These are phyloP conservation scores for Xylariomycetidae sp. DNA, from an alignment of 2,329 filamentous ascomycete genomes.

Conservation along the genomic window DNA sequence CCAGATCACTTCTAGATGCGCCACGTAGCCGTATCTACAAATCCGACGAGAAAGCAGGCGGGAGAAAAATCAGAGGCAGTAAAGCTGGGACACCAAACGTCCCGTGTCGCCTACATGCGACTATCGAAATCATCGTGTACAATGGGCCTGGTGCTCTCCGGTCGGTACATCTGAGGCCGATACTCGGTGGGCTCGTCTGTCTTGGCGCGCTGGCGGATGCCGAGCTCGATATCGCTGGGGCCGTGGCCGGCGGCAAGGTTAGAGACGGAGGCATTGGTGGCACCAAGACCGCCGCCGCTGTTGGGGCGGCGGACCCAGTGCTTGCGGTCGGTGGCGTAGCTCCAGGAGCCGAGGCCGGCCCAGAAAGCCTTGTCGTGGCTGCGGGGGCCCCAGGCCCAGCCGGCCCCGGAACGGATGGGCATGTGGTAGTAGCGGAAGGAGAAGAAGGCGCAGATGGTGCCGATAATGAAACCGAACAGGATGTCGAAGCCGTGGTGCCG, in stretches of 20 bases:
- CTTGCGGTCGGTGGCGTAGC: slow-evolving; percentile 43
- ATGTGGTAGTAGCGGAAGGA: slow-evolving; percentile 83
- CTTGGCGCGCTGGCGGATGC: slow-evolving; percentile 9
- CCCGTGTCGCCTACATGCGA: no score
- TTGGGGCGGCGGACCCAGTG: slow-evolving; percentile 24
- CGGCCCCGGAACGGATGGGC: slow-evolving; percentile 69
- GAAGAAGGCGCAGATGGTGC: slow-evolving; percentile 63
- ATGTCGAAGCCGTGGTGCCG: slow-evolving; percentile 92
- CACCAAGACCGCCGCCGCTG: slow-evolving; percentile 15
- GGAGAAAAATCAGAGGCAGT: no score
- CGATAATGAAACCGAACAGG: slow-evolving; percentile 75
- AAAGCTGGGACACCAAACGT: neutral
- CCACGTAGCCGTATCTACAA: no score
- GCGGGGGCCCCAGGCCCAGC: slow-evolving; percentile 84
- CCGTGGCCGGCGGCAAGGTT: no score
- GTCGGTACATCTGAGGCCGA: no score
- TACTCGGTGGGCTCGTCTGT: slow-evolving; percentile 1
- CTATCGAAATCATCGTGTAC: slow-evolving; percentile 2
- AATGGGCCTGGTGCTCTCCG: slow-evolving; percentile 8
- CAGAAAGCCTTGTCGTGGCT: slow-evolving; percentile 70
- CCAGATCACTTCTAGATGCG: no score
- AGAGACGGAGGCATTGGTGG: slow-evolving; percentile 12
- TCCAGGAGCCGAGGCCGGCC: slow-evolving; percentile 61
- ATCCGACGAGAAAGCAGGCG: no score
- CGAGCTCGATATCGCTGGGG: slow-evolving; percentile 23